These are phyloP conservation scores for Tulasnella sp. DNA, from an alignment of 768 basidiomycete genomes.

Conservation along the genomic window DNA sequence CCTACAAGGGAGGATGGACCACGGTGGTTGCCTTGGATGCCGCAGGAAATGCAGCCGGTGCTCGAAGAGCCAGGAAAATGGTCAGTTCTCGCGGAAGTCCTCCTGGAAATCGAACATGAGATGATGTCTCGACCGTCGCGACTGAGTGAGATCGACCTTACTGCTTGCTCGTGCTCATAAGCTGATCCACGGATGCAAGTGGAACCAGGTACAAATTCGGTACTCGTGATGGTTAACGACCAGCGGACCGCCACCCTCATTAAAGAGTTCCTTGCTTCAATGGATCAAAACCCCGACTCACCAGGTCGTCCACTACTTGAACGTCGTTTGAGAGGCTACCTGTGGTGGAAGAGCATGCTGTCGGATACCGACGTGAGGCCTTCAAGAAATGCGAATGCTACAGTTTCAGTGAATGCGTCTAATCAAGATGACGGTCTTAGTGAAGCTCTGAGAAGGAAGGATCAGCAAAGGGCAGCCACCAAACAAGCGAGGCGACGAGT, in stretches of 20 bases:
- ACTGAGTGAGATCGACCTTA: conserved; percentile 23
- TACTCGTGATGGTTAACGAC: conserved; percentile 85
- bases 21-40: conserved; percentile 46
- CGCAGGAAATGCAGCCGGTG: conserved; percentile 71
- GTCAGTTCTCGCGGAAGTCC: conserved; percentile 71
- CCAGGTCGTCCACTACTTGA: conserved; percentile 75
- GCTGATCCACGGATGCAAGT: conserved; percentile 25
- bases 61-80: conserved; percentile 96
- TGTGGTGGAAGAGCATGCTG: conserved; percentile 71
- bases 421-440: conserved; percentile 41
- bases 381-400: conserved; percentile 25
- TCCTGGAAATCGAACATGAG: conserved; percentile 87
- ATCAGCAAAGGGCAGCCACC: conserved; percentile 47
- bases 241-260: conserved; percentile 64
- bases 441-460: conserved; percentile 73
- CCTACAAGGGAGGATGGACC: background rate
- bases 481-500: conserved; percentile 55
- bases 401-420: conserved; percentile 24
- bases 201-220: conserved; percentile 55
- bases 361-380: background rate
- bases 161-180: conserved; percentile 26
- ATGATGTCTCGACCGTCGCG: conserved; percentile 34
- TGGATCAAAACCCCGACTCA: conserved; percentile 42
- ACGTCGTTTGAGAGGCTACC: conserved; percentile 57
- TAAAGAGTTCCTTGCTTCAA: conserved; percentile 66